Percentiles rank a stretch among this genome's conserved stretches.
phyloP scores from a whole-genome alignment of 208 protist species.

The Trypanosoma platydactyli region DNA sequence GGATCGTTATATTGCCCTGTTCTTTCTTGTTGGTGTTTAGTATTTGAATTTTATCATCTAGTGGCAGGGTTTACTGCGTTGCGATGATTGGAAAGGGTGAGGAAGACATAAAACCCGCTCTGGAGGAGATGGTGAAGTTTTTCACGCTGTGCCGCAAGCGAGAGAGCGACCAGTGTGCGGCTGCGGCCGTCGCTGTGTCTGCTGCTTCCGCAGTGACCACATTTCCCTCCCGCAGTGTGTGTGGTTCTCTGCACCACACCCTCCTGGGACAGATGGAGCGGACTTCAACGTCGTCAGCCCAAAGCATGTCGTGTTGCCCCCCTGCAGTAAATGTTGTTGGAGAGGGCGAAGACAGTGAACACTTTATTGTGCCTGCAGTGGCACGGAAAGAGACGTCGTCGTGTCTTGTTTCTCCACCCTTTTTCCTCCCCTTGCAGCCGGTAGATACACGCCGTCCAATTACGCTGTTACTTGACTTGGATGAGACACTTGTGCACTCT shows the following conservation, averaged over 20 bases:
- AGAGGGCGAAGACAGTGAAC: neutral
- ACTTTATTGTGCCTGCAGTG: neutral
- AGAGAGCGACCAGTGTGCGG: neutral
- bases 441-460: slow-evolving; percentile 13
- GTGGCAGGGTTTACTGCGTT: too few species aligned
- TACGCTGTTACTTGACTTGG: slow-evolving; percentile 55
- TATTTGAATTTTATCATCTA: slow-evolving; percentile 1
- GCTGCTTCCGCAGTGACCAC: too few species aligned
- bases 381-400: neutral
- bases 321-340: neutral
- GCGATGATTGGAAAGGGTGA: neutral
- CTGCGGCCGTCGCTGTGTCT: neutral
- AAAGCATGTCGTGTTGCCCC: neutral
- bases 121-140: neutral
- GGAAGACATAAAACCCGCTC: neutral
- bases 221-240: neutral
- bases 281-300: neutral
- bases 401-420: neutral
- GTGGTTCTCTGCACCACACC: neutral
- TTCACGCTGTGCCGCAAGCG: neutral
- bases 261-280: neutral
- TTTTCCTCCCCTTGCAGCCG: neutral
- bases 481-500: slow-evolving; percentile 62
- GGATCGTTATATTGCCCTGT: slow-evolving; percentile 6
- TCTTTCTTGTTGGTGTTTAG: slow-evolving; percentile 15